Evolutionary conservation across 441 rosid genomes (phyloP).

Genomic region (Erysimum cheiri): DNA sequence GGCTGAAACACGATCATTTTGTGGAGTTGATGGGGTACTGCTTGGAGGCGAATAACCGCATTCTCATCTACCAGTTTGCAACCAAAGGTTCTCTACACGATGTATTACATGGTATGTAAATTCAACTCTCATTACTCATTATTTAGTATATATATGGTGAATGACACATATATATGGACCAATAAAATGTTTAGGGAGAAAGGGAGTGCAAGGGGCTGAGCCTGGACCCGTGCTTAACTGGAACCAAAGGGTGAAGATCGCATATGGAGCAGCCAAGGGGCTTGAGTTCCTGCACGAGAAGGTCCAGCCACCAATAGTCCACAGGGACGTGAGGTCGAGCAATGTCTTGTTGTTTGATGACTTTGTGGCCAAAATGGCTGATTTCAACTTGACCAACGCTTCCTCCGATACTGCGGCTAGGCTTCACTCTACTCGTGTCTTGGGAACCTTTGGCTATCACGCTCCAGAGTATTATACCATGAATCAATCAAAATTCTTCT

Average conservation of each 20-base stretch:
- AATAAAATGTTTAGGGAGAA: conserved; percentile 60
- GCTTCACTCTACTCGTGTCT: conserved; percentile 89
- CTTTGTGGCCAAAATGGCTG: conserved; percentile 79
- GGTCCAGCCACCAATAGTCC: conserved; percentile 85
- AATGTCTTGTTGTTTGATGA: conserved; percentile 83
- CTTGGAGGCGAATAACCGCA: conserved; percentile 70
- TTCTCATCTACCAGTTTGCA: conserved; percentile 75
- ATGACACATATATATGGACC: not conserved
- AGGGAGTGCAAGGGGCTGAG: conserved; percentile 90
- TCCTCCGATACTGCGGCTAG: conserved; percentile 87
- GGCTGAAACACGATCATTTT: conserved; percentile 82
- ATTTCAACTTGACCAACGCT: conserved; percentile 83
- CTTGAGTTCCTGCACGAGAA: conserved; percentile 92
- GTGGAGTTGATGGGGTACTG: conserved; percentile 83
- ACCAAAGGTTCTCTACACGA: conserved; percentile 89
- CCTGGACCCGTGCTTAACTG: conserved; percentile 87
- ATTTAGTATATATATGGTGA: conserved; percentile 4
- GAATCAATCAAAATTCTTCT: not conserved
- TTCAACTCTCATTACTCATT: not conserved
- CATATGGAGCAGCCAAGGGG: conserved; percentile 92
- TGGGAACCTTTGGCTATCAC: conserved; percentile 97
- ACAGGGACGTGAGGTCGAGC: conserved; percentile 93
- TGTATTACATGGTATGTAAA: conserved; percentile 73
- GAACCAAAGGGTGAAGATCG: conserved; percentile 86
- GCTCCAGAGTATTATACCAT: conserved; percentile 78